Evolutionary conservation across 305 asterid species (phyloP), one percentile per base, ranked within the genome.

Genomic region (Fraxinus nigra): DNA sequence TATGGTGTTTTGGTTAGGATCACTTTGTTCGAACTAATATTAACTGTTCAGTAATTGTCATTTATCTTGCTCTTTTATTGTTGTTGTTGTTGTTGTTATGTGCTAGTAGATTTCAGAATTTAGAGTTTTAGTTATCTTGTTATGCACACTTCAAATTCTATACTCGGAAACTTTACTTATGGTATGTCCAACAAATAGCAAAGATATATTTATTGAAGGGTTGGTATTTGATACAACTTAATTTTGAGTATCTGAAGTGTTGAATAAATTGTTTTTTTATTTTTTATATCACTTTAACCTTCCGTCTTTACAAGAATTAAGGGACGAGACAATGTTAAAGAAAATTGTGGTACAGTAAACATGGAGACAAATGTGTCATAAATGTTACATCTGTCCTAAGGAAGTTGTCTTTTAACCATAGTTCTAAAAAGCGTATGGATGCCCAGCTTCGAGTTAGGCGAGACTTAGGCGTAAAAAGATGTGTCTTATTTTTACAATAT

Each of bases 41-140:
- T 76, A 70, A 40, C 38, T 16, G 77, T 74, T 79, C 80, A 32
- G 32, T 72, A 48, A 75, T 69, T 22, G 30, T 37, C 38, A 65
- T 10, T 5, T 48, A 63, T 65, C 30, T 26, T 24, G 0, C 74
- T 59, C 16, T 72, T 48, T 72, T 73, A 9, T 38, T 33, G 7
- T 37, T 7, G 5, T 37, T 1, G 5, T 38, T 46, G 3, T 46
- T n/a, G 18, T 54, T 76, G 26, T 33, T 48, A 48, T 46, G 74
- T 35, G 24, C 22, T 61, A 61, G 38, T 32, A 28, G 54, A 46
- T 73, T 73, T 33, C 26, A 72, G 70, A 26, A 10, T 20, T 65
- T 32, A n/a, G 46, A 16, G 69, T n/a, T 56, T 69, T 69, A 48
- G 70, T 37, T 34, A 35, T 40, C 4, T 84, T 51, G 70, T 20